phyloP scores from a whole-genome alignment of 805 yeast species.

The Monosporozyma unispora region DNA sequence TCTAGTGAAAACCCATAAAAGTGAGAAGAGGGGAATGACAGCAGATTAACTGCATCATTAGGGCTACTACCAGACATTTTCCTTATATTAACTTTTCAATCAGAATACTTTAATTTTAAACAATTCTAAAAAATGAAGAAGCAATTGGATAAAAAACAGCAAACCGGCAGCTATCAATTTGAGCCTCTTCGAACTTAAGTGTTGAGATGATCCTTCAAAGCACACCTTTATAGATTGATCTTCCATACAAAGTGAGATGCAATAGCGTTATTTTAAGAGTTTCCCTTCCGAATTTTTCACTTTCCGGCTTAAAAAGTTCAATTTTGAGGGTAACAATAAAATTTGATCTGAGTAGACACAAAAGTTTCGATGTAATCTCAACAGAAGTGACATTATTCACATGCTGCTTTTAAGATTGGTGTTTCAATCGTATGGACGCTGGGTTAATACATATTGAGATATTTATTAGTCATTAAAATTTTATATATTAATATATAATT shows the following conservation, averaged over 20 bases:
- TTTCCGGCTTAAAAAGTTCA: background rate
- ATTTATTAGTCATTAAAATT: background rate
- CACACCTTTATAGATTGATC: background rate
- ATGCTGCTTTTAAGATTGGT: too few relatives aligned
- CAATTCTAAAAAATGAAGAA: background rate
- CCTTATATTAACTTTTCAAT: background rate
- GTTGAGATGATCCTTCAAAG: background rate
- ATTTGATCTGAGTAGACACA: background rate
- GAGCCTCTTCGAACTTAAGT: background rate
- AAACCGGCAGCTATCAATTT: background rate
- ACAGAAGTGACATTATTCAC: too few relatives aligned
- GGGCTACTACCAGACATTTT: background rate
- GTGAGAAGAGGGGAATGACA: constrained; percentile 2
- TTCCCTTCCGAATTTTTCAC: background rate
- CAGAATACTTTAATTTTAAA: background rate
- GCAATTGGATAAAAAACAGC: background rate
- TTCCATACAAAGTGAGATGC: background rate
- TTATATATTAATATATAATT: background rate
- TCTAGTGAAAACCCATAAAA: constrained; percentile 47
- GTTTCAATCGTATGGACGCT: too few relatives aligned
- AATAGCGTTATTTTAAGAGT: background rate
- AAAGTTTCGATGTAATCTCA: too few relatives aligned
- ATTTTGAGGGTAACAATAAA: background rate
- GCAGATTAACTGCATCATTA: background rate
- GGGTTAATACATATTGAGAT: too few relatives aligned